Conservation (phyloP, 225 moss, liverwort and hornwort genomes). For the Neckera pumila region DNA sequence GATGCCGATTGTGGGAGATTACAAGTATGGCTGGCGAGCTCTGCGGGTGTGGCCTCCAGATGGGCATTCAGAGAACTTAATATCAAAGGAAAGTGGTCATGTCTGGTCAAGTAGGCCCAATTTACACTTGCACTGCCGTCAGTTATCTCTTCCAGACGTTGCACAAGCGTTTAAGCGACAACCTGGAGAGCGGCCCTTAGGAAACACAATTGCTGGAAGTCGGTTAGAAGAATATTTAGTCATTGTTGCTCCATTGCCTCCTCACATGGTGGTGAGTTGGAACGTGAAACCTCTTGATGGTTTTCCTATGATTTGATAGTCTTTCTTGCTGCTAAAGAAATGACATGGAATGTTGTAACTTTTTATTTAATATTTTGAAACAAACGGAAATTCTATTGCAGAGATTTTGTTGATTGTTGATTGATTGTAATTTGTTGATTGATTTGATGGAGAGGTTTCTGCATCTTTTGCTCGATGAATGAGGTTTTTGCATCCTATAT, state of each 20-base stretch:
- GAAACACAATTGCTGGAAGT: neutral
- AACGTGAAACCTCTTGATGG: conserved; percentile 15
- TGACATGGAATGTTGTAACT: neutral
- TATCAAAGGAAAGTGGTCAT: conserved; percentile 11
- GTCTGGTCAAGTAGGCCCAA: conserved; percentile 33
- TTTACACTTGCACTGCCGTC: conserved; percentile 77
- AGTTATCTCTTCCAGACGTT: conserved; percentile 53
- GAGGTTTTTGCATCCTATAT: neutral
- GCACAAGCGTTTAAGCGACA: conserved; percentile 18
- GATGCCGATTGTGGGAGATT: conserved; percentile 80
- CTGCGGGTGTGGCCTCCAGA: conserved; percentile 53
- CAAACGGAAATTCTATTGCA: neutral
- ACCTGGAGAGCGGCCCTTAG: neutral
- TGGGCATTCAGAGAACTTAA: neutral
- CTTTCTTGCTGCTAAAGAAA: neutral
- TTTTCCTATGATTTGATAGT: conserved; percentile 19
- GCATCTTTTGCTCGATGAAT: neutral
- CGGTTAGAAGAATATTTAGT: conserved; percentile 13
- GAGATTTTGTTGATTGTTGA: neutral
- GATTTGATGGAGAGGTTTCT: neutral
- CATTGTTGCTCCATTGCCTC: conserved; percentile 63
- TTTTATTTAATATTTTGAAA: neutral
- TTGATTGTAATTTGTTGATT: neutral
- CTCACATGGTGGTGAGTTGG: conserved; percentile 74
- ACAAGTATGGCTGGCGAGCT: conserved; percentile 73